Percentiles rank a stretch among this genome's conserved stretches.
phyloP scores from a whole-genome alignment of 345 rosid species.

The Viola odorata region DNA sequence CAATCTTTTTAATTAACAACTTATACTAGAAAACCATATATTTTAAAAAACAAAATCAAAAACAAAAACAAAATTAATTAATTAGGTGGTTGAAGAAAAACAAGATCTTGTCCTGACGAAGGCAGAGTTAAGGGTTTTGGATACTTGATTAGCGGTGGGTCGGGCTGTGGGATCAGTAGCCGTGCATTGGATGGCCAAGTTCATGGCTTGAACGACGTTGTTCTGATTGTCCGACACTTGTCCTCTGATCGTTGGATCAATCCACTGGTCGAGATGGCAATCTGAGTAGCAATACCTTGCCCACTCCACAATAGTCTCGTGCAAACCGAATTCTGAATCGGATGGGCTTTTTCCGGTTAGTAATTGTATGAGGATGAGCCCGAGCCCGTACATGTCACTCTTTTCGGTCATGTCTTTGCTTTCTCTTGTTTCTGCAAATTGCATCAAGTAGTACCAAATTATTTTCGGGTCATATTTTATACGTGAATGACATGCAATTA shows the following conservation, averaged over 20 bases:
- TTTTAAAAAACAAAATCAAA: constrained; percentile 10
- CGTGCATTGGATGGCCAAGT: constrained; percentile 62
- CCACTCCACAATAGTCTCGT: constrained; percentile 58
- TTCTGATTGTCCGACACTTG: constrained; percentile 25
- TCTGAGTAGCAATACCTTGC: constrained; percentile 67
- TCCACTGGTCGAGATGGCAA: constrained; percentile 59
- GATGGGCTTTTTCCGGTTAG: constrained; percentile 59
- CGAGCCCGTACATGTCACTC: constrained; percentile 63
- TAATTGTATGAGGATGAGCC: constrained; percentile 58
- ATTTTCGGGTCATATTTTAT: background rate
- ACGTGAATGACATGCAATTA: background rate
- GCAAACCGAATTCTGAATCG: constrained; percentile 55
- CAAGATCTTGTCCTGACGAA: constrained; percentile 31
- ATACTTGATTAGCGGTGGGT: constrained; percentile 45
- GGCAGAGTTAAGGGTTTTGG: constrained; percentile 43
- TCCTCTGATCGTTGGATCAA: constrained; percentile 44
- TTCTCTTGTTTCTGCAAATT: constrained; percentile 51
- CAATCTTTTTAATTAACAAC: constrained; percentile 12
- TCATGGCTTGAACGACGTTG: constrained; percentile 54
- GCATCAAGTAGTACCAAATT: background rate
- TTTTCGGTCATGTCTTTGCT: constrained; percentile 43
- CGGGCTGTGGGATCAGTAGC: constrained; percentile 56
- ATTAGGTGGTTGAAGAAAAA: constrained; percentile 30
- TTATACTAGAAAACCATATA: background rate
- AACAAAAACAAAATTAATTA: constrained; percentile 15